Base-by-base conservation (phyloP, 306 rosid species). In the Ceratonia siliqua region DNA sequence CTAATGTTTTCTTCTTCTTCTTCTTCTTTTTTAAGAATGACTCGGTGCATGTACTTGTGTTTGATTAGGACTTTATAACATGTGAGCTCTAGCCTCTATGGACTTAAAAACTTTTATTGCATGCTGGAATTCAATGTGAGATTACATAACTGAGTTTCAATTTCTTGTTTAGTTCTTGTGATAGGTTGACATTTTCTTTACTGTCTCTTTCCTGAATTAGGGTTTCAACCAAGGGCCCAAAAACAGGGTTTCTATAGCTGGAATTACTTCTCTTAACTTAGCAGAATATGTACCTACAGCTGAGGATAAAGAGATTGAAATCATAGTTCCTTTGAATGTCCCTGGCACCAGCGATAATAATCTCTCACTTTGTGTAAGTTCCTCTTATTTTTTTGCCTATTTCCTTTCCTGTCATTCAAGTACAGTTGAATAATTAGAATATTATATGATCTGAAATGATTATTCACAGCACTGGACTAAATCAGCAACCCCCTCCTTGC, bases 151-250 rank as follows among this genome's bases (percentile, higher is more conserved):
- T 30, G 35, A 30, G 4, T 21, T 62, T 30, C 72, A 49, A 24
- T 33, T 49, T 39, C 3, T 62, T 33, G 6, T 17, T 30, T 74
- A 58, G 20, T 21, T 73, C 36, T 30, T 59, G 33, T 18, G 5
- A 3, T 24, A 27, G 52, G 50, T 46, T 59, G 62, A 48, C 39
- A 21, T 12, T 39, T 30, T 20, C 24, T 7, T 62, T 18, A 6
- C 68, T 73, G 22, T 14, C 5, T 17, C 21, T 61, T 56, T 21
- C 17, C 62, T 21, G 22, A 61, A 72, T 72, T 79, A 90, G 93
- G 90, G 87, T 30, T 70, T 73, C 45, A 86, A 90, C 64, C 85
- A 75, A 85, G 93, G 91, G 62, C 35, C 87, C 10, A 90, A 84
- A 75, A 82, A 70, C 68, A 86, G 80, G 80, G 81, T 77, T 30